phyloP scores from a whole-genome alignment of 495 filamentous ascomycete species.

The Durotheca rogersii region DNA sequence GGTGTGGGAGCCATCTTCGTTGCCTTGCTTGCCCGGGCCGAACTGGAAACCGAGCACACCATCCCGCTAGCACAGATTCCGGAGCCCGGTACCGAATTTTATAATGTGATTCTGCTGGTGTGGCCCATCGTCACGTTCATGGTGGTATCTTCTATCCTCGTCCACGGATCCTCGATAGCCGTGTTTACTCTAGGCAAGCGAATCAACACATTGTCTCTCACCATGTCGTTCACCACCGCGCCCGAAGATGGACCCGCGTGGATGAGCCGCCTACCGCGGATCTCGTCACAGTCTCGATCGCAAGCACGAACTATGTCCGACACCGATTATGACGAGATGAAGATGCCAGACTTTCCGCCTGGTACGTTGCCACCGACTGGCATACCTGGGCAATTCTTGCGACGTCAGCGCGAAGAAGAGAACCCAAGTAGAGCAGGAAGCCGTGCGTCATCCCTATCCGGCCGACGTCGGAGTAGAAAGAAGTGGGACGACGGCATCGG shows the following conservation, averaged over 20 bases:
- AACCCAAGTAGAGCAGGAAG: slow-evolving; percentile 52
- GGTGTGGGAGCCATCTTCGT: slow-evolving; percentile 97
- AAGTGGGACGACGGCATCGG: slow-evolving; percentile 69
- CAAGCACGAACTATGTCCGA: slow-evolving; percentile 72
- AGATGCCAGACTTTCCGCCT: slow-evolving; percentile 66
- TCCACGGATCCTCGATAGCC: slow-evolving; percentile 96
- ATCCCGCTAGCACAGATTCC: slow-evolving; percentile 69
- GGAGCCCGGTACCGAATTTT: slow-evolving; percentile 51
- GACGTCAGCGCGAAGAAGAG: slow-evolving; percentile 78
- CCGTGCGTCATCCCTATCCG: slow-evolving; percentile 60
- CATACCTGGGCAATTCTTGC: slow-evolving; percentile 76
- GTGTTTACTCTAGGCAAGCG: slow-evolving; percentile 98
- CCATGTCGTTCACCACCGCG: slow-evolving; percentile 90
- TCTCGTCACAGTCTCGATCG: slow-evolving; percentile 81
- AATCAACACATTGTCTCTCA: slow-evolving; percentile 94
- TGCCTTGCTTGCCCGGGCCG: slow-evolving; percentile 85
- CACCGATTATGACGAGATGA: slow-evolving; percentile 53
- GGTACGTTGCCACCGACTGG: slow-evolving; percentile 77
- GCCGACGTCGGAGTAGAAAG: slow-evolving; percentile 64
- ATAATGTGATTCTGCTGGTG: slow-evolving; percentile 73
- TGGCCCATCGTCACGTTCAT: slow-evolving; percentile 97
- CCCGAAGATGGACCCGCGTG: slow-evolving; percentile 87
- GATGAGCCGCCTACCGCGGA: slow-evolving; percentile 92
- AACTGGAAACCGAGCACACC: slow-evolving; percentile 71
- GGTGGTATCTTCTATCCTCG: slow-evolving; percentile 89